Evolutionary conservation across 2,329 filamentous ascomycete species (phyloP).

Genomic region (Penicillium brevicompactum): DNA sequence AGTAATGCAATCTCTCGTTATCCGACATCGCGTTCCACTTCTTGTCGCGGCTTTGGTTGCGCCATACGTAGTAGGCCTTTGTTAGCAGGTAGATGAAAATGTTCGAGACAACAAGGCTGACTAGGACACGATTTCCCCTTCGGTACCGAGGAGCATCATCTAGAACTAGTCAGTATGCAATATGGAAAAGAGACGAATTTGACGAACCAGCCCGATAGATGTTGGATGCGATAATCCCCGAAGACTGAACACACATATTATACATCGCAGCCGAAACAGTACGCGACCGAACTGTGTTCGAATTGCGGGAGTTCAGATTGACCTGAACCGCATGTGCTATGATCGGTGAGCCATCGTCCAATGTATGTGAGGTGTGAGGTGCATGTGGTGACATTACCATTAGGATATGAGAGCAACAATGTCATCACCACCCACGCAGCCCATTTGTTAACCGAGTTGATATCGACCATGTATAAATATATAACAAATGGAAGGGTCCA

Average conservation of each 20-base stretch:
- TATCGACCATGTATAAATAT: conserved; percentile 52
- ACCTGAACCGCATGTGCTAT: conserved; percentile 57
- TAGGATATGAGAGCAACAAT: conserved; percentile 56
- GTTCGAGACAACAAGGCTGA: conserved; percentile 26
- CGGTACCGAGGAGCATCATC: conserved; percentile 49
- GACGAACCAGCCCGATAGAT: conserved; percentile 36
- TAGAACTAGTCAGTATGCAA: conserved; percentile 1
- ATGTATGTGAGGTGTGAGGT: not conserved
- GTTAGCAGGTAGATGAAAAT: conserved; percentile 30
- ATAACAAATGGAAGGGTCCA: conserved; percentile 58
- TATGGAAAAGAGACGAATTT: not conserved
- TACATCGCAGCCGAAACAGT: conserved; percentile 42
- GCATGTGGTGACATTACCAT: conserved; percentile 30
- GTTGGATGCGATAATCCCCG: conserved; percentile 38
- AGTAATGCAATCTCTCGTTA: conserved; percentile 31
- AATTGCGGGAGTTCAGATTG: conserved; percentile 42
- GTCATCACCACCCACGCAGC: conserved; percentile 54
- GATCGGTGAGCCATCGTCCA: not conserved
- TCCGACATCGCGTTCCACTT: conserved; percentile 36
- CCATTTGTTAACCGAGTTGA: conserved; percentile 52
- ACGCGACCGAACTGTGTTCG: conserved; percentile 41
- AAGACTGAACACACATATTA: conserved; percentile 43
- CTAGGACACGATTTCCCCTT: conserved; percentile 43
- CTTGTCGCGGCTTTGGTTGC: conserved; percentile 30
- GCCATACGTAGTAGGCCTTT: conserved; percentile 36